Evolutionary conservation across 495 filamentous ascomycete genomes (phyloP).

Genomic region (Penicillium atrosanguineum): DNA sequence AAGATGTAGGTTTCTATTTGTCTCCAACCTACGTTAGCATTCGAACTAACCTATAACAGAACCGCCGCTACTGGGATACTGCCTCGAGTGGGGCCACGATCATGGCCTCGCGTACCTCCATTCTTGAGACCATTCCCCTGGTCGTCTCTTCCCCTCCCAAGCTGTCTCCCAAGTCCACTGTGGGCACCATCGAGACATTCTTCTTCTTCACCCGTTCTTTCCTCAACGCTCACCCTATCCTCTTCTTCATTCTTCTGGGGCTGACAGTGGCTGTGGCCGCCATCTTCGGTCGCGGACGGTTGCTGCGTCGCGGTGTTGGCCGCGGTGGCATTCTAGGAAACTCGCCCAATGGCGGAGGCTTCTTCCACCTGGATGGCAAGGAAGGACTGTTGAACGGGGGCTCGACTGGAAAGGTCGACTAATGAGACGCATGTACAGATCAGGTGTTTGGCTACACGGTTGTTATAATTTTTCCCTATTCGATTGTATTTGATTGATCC

Average conservation of each 20-base stretch:
- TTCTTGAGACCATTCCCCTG: constrained; percentile 89
- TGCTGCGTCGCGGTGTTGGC: constrained; percentile 29
- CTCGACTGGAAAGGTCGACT: constrained; percentile 78
- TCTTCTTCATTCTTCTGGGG: constrained; percentile 61
- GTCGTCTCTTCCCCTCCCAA: constrained; percentile 71
- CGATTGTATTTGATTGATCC: constrained; percentile 28
- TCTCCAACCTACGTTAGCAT: not conserved
- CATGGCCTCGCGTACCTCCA: constrained; percentile 85
- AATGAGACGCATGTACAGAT: constrained; percentile 43
- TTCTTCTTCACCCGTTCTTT: constrained; percentile 73
- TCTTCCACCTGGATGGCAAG: constrained; percentile 76
- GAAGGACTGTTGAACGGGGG: constrained; percentile 62
- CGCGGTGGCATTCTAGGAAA: constrained; percentile 55
- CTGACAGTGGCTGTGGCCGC: constrained; percentile 37
- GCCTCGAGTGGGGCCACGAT: constrained; percentile 86
- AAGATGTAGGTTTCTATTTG: constrained; percentile 68
- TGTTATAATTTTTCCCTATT: constrained; percentile 27
- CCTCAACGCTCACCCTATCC: constrained; percentile 68
- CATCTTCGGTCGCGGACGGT: constrained; percentile 33
- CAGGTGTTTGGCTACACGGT: constrained; percentile 29
- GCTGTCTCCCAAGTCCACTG: constrained; percentile 83
- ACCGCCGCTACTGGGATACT: constrained; percentile 90
- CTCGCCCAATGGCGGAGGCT: constrained; percentile 56
- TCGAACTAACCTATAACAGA: constrained; percentile 52
- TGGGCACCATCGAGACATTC: constrained; percentile 69